Conservation (phyloP, 805 yeast genomes). For the Debaryomyces castellii region DNA sequence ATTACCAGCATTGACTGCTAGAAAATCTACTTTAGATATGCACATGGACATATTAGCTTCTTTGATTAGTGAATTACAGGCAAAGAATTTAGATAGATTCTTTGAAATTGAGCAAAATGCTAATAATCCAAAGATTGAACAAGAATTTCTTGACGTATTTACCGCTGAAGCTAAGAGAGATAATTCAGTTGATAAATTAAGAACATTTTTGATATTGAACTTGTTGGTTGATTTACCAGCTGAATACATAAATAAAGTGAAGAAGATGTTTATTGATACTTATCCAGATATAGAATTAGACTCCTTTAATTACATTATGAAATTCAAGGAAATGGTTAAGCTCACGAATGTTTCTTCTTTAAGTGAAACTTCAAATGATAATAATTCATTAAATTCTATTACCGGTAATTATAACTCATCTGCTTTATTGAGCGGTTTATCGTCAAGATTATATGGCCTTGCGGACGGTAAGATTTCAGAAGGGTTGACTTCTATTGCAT, state of each 20-base stretch:
- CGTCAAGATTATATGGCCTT: constrained; percentile 75
- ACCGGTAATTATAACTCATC: constrained; percentile 33
- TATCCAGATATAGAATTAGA: constrained; percentile 55
- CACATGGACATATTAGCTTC: constrained; percentile 95
- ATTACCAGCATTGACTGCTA: constrained; percentile 86
- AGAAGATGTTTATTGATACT: constrained; percentile 51
- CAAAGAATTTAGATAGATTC: constrained; percentile 83
- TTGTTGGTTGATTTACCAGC: constrained; percentile 46
- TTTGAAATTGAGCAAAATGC: constrained; percentile 92
- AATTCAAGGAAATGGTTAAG: constrained; percentile 61
- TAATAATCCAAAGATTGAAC: constrained; percentile 56
- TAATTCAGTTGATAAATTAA: constrained; percentile 72
- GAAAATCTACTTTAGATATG: constrained; percentile 87
- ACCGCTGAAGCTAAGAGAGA: constrained; percentile 53
- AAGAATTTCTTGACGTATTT: constrained; percentile 59
- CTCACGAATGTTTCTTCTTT: constrained; percentile 19
- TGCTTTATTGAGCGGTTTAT: constrained; percentile 69
- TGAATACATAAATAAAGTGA: constrained; percentile 51
- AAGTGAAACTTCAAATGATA: constrained; percentile 8
- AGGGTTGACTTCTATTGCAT: constrained; percentile 85
- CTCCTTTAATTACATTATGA: constrained; percentile 71
- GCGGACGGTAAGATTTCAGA: constrained; percentile 82
- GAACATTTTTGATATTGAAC: constrained; percentile 83
- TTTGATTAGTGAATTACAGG: constrained; percentile 76
- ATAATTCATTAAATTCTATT: not conserved